Evolutionary conservation across 164 flowering plant genomes (phyloP).

Genomic region (Umbilicus rupestris): DNA sequence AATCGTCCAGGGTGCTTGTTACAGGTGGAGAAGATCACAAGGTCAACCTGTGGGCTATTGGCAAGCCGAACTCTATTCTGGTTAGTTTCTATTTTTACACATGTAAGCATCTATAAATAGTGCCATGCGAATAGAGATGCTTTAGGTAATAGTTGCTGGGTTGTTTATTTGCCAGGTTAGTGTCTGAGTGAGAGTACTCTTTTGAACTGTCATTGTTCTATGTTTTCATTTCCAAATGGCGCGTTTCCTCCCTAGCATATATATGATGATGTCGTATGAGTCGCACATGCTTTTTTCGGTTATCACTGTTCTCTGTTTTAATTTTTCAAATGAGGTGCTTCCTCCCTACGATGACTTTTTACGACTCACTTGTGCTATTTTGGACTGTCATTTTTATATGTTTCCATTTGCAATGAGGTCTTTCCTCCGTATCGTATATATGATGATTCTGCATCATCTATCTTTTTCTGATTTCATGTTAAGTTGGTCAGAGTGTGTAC

Average conservation of each 20-base stretch:
- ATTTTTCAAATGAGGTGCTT: not conserved
- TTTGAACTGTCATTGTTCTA: no score
- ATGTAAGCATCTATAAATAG: not conserved
- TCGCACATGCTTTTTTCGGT: no score
- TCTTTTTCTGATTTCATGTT: not conserved
- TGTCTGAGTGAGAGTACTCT: no score
- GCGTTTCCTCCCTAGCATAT: not conserved
- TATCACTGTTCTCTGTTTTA: not conserved
- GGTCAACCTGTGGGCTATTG: constrained; percentile 97
- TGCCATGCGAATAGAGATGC: not conserved
- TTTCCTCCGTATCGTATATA: not conserved
- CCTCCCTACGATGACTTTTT: not conserved
- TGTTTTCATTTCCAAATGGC: not conserved
- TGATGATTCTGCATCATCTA: not conserved
- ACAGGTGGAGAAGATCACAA: constrained; percentile 99
- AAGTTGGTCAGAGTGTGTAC: not conserved
- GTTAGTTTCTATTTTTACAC: constrained; percentile 27
- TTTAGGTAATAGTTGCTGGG: no score
- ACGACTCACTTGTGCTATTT: no score
- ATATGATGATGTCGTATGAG: not conserved
- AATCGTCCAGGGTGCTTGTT: constrained; percentile 84
- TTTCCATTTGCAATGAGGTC: not conserved
- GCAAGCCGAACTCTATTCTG: constrained; percentile 87
- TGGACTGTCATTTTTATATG: not conserved
- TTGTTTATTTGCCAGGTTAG: no score